Evolutionary conservation across 371 early-diverging fungal species (phyloP).

Genomic region (Mortierella sp.): DNA sequence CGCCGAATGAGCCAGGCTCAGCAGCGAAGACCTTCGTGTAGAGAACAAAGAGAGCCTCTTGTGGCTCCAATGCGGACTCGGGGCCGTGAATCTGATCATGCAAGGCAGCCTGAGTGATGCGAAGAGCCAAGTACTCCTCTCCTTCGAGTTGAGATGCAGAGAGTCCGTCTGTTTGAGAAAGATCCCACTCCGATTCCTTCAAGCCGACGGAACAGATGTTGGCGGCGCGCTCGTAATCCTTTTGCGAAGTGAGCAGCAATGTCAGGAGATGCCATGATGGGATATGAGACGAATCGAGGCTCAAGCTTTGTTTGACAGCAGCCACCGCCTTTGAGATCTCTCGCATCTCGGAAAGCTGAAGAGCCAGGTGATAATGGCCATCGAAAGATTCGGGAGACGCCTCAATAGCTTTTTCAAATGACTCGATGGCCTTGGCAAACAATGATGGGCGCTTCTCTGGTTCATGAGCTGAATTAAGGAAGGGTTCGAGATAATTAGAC

Average conservation of each 20-base stretch:
- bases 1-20: constrained; percentile 50
- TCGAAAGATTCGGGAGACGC: constrained; percentile 65
- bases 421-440: constrained; percentile 74
- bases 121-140: constrained; percentile 68
- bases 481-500: not conserved
- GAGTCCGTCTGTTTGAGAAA: constrained; percentile 27
- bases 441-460: constrained; percentile 73
- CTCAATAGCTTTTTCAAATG: constrained; percentile 68
- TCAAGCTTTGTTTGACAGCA: constrained; percentile 72
- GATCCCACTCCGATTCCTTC: constrained; percentile 69
- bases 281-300: constrained; percentile 70
- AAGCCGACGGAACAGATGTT: constrained; percentile 81
- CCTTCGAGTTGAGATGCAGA: constrained; percentile 60
- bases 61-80: constrained; percentile 68
- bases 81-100: constrained; percentile 66
- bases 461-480: constrained; percentile 63
- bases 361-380: constrained; percentile 81
- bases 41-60: constrained; percentile 70
- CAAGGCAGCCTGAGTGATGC: constrained; percentile 70
- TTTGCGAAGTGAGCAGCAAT: constrained; percentile 76
- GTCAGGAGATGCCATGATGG: constrained; percentile 92
- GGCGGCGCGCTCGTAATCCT: constrained; percentile 72
- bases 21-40: constrained; percentile 71
- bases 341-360: constrained; percentile 86
- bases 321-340: constrained; percentile 79